phyloP scores from a whole-genome alignment of 1,284 basidiomycete genomes.

The Melampsora americana region DNA sequence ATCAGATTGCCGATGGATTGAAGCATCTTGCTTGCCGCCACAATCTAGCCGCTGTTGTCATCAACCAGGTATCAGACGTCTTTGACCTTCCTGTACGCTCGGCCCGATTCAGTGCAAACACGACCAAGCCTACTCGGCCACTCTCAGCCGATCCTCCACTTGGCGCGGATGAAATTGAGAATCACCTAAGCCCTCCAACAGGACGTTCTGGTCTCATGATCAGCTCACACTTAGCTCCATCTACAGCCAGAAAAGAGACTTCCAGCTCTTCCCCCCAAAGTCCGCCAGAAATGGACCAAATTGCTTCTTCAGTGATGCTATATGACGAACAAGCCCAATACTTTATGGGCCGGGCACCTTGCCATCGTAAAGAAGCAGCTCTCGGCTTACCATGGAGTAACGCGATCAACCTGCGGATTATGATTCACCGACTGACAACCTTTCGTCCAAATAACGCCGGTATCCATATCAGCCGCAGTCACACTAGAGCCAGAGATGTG shows the following conservation, averaged over 20 bases:
- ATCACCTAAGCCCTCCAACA: constrained; percentile 7
- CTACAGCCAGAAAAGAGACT: constrained; percentile 14
- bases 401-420: constrained; percentile 74
- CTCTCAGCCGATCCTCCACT: background rate
- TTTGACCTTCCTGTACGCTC: constrained; percentile 56
- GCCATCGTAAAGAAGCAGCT: constrained; percentile 68
- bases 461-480: background rate
- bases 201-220: constrained; percentile 34
- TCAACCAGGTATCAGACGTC: constrained; percentile 81
- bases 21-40: constrained; percentile 64
- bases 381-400: constrained; percentile 88
- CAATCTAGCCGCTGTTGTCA: constrained; percentile 69
- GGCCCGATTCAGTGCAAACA: background rate
- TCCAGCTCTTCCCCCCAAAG: constrained; percentile 6
- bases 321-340: constrained; percentile 73
- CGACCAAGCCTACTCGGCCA: background rate
- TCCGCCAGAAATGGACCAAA: constrained; percentile 47
- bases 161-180: background rate
- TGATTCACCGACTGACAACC: constrained; percentile 67
- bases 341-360: constrained; percentile 62
- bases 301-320: constrained; percentile 54
- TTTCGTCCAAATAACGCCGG: background rate
- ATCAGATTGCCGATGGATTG: constrained; percentile 38
- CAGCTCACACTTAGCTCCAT: constrained; percentile 10
- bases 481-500: background rate